Evolutionary conservation across 768 basidiomycete genomes (phyloP).

Genomic region (Leccinum rimulosum): DNA sequence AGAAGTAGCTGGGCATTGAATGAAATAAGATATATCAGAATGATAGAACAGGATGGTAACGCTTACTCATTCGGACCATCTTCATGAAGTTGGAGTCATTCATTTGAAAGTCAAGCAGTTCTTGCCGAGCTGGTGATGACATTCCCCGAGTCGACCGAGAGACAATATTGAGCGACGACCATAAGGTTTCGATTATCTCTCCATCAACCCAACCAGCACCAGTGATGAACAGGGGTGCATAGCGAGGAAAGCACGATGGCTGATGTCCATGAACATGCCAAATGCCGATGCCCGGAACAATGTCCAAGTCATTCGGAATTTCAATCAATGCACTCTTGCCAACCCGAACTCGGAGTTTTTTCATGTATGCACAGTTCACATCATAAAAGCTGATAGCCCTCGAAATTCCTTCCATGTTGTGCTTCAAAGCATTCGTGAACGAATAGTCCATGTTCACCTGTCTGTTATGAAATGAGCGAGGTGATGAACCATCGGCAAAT

Average conservation of each 20-base stretch:
- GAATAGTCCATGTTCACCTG: slow-evolving; percentile 15
- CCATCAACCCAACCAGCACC: background rate
- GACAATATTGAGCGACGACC: background rate
- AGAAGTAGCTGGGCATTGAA: background rate
- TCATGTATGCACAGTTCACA: slow-evolving; percentile 12
- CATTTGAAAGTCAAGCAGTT: slow-evolving; percentile 6
- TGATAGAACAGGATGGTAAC: no score
- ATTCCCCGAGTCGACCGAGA: background rate
- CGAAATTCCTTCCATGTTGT: background rate
- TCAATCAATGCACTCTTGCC: background rate
- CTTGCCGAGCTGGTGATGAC: background rate
- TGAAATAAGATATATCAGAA: no score
- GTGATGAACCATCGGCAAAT: background rate
- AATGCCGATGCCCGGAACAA: slow-evolving; percentile 20
- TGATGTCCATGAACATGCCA: slow-evolving; percentile 29
- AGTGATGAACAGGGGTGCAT: background rate
- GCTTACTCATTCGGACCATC: background rate
- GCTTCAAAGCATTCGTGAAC: background rate
- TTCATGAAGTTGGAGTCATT: slow-evolving; percentile 10
- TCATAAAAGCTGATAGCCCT: background rate
- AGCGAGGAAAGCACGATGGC: slow-evolving; percentile 19
- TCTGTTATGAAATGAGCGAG: background rate
- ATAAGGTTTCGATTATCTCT: slow-evolving; percentile 3
- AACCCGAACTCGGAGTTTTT: background rate
- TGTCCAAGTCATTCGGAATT: background rate